Evolutionary conservation across 2,329 filamentous ascomycete genomes (phyloP).

Genomic region (Colletotrichum eremochloae): DNA sequence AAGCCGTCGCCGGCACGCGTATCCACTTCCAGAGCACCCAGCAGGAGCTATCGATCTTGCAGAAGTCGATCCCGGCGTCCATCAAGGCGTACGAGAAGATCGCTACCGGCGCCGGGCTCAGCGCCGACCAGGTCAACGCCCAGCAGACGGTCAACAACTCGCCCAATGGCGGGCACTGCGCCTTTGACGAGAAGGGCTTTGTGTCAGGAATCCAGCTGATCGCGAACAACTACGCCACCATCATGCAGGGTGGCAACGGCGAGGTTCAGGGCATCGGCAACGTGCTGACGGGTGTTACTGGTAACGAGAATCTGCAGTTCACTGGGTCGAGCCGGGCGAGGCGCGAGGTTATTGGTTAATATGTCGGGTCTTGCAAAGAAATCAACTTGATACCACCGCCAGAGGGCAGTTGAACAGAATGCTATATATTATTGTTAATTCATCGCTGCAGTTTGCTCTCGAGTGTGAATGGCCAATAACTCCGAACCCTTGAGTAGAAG

Average conservation of each 20-base stretch:
- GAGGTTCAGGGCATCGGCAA: slow-evolving; percentile 63
- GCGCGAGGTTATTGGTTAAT: slow-evolving; percentile 37
- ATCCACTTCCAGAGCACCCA: slow-evolving; percentile 71
- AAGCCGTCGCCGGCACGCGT: slow-evolving; percentile 59
- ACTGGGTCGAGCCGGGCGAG: slow-evolving; percentile 40
- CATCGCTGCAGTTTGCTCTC: neutral
- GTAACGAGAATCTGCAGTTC: slow-evolving; percentile 62
- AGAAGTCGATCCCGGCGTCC: slow-evolving; percentile 63
- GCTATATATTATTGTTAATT: neutral
- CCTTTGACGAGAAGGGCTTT: slow-evolving; percentile 68
- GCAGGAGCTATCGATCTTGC: slow-evolving; percentile 63
- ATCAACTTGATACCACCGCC: slow-evolving; percentile 19
- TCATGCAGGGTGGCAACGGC: slow-evolving; percentile 67
- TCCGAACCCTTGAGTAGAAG: no score
- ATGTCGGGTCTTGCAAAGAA: neutral
- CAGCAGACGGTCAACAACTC: slow-evolving; percentile 70
- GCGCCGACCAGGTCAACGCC: slow-evolving; percentile 58
- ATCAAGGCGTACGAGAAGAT: slow-evolving; percentile 65
- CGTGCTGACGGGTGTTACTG: slow-evolving; percentile 62
- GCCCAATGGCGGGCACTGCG: slow-evolving; percentile 69
- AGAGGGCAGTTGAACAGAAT: slow-evolving; percentile 2
- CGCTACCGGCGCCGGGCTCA: slow-evolving; percentile 59
- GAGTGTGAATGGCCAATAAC: neutral
- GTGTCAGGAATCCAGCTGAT: slow-evolving; percentile 70
- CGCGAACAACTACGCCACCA: slow-evolving; percentile 63